Percentiles rank a stretch among this genome's conserved stretches.
Evolutionary conservation across 768 basidiomycete genomes (phyloP).

Genomic region (Boletus huronensis): DNA sequence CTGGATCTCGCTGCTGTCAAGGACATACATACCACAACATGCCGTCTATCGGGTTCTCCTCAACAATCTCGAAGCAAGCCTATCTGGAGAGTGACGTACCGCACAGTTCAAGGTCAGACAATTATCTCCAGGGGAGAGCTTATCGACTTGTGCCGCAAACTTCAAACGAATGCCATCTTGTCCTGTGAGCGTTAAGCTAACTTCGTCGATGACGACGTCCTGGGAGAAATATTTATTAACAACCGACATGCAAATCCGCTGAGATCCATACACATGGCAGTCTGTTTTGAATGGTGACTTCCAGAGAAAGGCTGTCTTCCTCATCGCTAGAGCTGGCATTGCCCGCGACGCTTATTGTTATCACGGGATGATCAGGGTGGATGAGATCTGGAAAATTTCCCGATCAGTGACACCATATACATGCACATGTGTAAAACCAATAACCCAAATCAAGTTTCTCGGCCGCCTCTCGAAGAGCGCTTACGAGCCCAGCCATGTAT

Average conservation of each 20-base stretch:
- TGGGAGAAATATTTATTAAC: conserved; percentile 30
- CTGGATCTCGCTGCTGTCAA: conserved; percentile 66
- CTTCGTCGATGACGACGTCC: conserved; percentile 59
- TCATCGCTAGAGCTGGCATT: conserved; percentile 51
- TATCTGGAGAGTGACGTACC: conserved; percentile 43
- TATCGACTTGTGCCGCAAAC: conserved; percentile 43
- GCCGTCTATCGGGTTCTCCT: conserved; percentile 44
- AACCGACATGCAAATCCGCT: background rate
- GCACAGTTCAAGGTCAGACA: conserved; percentile 61
- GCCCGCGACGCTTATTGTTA: conserved; percentile 49
- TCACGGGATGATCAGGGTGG: conserved; percentile 65
- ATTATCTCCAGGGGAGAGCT: conserved; percentile 58
- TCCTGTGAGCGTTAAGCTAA: conserved; percentile 59
- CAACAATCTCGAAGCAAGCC: background rate
- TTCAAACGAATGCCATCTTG: conserved; percentile 59
- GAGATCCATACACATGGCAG: conserved; percentile 67
- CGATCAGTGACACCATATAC: conserved; percentile 10
- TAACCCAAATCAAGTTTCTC: conserved; percentile 54
- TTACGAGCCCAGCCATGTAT: conserved; percentile 52
- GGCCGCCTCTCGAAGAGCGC: conserved; percentile 46
- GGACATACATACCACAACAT: conserved; percentile 60
- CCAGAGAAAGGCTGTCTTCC: conserved; percentile 63
- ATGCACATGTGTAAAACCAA: conserved; percentile 9
- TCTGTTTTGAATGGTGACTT: conserved; percentile 58
- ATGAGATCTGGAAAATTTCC: conserved; percentile 50